Evolutionary conservation across 371 early-diverging fungal species (phyloP).

Genomic region (Mortierella sp.): DNA sequence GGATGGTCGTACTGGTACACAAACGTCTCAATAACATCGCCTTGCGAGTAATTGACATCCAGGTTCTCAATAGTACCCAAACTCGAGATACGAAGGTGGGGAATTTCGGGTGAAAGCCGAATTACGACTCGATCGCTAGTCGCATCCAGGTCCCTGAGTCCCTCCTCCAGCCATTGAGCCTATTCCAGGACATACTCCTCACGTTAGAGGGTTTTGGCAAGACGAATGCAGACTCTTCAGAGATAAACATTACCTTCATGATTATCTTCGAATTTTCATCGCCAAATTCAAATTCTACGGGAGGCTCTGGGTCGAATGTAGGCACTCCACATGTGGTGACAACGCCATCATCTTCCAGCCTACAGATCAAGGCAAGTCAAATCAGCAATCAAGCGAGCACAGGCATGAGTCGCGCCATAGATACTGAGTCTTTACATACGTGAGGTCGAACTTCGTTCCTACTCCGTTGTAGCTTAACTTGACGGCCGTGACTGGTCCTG

Average conservation of each 20-base stretch:
- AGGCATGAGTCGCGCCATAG: neutral
- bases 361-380: conserved; percentile 4
- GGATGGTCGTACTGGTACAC: conserved; percentile 21
- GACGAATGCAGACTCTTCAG: too few relatives aligned
- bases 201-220: neutral
- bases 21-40: conserved; percentile 51
- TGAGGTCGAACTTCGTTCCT: conserved; percentile 33
- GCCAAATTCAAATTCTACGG: conserved; percentile 39
- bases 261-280: conserved; percentile 32
- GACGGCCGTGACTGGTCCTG: conserved; percentile 21
- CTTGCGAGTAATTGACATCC: conserved; percentile 50
- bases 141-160: conserved; percentile 43
- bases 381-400: neutral
- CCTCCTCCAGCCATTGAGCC: conserved; percentile 54
- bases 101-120: conserved; percentile 41
- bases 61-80: conserved; percentile 52
- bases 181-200: neutral
- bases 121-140: conserved; percentile 46
- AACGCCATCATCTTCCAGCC: conserved; percentile 43
- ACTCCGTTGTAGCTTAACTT: conserved; percentile 42
- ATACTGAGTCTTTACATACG: conserved; percentile 12
- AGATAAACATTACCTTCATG: conserved; percentile 32
- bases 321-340: conserved; percentile 49
- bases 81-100: conserved; percentile 48
- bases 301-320: conserved; percentile 46